phyloP scores from a whole-genome alignment of 805 yeast genomes.

The Candida verbasci region DNA sequence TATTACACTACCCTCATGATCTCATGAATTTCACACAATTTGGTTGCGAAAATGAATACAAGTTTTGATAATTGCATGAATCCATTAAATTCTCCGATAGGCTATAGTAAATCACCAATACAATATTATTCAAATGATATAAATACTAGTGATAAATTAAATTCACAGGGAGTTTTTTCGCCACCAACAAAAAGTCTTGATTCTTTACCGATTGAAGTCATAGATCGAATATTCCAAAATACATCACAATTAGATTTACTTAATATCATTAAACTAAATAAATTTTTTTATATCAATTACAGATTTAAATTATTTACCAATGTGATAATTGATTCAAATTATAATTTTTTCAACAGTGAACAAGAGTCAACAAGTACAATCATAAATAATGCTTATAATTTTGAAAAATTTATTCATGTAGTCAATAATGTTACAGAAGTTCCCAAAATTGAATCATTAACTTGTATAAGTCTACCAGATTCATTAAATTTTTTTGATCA shows the following conservation, averaged over 20 bases:
- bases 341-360: conserved; percentile 29
- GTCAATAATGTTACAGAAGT: conserved; percentile 12
- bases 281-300: conserved; percentile 23
- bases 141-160: background rate
- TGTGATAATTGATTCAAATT: conserved; percentile 34
- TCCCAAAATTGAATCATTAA: conserved; percentile 16
- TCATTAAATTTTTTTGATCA: conserved; percentile 34
- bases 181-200: conserved; percentile 14
- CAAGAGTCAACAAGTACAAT: conserved; percentile 17
- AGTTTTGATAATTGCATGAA: no score
- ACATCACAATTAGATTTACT: conserved; percentile 37
- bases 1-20: no score
- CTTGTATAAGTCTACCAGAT: conserved; percentile 37
- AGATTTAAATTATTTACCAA: conserved; percentile 35
- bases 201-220: conserved; percentile 35
- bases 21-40: no score
- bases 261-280: conserved; percentile 25
- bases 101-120: conserved; percentile 6
- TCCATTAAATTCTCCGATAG: conserved; percentile 6
- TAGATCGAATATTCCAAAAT: conserved; percentile 24
- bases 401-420: conserved; percentile 29
- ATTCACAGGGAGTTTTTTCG: background rate
- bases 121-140: conserved; percentile 1
- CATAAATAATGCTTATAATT: conserved; percentile 35
- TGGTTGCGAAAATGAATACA: no score